A percentile compares a stretch with the other conserved stretches of the same genome.
phyloP scores from a whole-genome alignment of 441 rosid species.

The Mallotus japonicus region DNA sequence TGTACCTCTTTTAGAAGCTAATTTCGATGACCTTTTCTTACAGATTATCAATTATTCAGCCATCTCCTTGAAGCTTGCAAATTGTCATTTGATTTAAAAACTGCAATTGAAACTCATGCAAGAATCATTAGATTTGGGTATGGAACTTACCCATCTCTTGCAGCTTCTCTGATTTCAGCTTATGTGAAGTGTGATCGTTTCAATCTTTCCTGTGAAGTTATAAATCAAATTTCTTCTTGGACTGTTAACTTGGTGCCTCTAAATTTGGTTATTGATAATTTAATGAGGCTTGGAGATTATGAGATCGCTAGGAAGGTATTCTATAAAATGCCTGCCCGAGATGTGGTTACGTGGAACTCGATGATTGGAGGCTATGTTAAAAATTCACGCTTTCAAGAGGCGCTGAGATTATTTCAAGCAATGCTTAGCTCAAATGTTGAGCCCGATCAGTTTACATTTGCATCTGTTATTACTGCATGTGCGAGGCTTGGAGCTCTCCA shows the following conservation, averaged over 20 bases:
- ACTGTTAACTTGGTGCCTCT: constrained; percentile 36
- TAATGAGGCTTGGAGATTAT: constrained; percentile 47
- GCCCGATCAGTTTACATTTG: constrained; percentile 57
- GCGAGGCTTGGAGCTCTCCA: constrained; percentile 59
- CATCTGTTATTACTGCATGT: constrained; percentile 54
- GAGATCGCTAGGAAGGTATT: constrained; percentile 50
- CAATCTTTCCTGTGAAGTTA: constrained; percentile 38
- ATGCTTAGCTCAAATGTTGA: constrained; percentile 45
- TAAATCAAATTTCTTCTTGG: constrained; percentile 35
- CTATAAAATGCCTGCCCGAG: constrained; percentile 53
- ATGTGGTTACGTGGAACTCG: constrained; percentile 82
- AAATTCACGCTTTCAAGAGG: constrained; percentile 41
- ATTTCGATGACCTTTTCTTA: constrained; percentile 3
- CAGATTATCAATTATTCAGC: constrained; percentile 45
- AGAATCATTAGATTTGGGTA: constrained; percentile 56
- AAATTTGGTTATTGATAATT: constrained; percentile 49
- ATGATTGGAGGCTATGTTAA: constrained; percentile 64
- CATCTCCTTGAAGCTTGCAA: constrained; percentile 50
- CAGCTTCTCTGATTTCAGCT: constrained; percentile 47
- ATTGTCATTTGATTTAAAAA: constrained; percentile 36
- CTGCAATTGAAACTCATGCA: constrained; percentile 50
- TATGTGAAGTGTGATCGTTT: constrained; percentile 45
- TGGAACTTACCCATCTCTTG: constrained; percentile 49
- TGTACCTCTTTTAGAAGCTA: background rate
- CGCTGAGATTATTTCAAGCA: constrained; percentile 41